These are phyloP conservation scores for Alternaria sp. DNA, from an alignment of 2,329 filamentous ascomycete genomes.

Conservation along the genomic window DNA sequence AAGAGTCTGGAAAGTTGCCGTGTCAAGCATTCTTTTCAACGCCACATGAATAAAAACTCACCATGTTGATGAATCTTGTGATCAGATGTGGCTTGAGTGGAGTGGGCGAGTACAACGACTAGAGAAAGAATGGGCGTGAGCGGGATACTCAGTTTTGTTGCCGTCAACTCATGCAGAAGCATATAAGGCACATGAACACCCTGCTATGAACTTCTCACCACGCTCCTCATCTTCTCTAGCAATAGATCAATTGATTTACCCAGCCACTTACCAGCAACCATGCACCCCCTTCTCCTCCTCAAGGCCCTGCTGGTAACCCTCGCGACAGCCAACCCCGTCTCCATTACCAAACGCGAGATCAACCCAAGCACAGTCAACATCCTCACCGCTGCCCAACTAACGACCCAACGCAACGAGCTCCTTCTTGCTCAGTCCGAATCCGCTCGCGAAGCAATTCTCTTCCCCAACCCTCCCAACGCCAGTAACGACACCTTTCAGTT, in stretches of 20 bases:
- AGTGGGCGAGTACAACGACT: not conserved
- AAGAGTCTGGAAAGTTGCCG: not conserved
- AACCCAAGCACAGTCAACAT: slow-evolving; percentile 28
- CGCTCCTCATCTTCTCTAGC: not conserved
- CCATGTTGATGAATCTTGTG: not conserved
- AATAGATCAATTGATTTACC: not conserved
- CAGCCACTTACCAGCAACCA: not conserved
- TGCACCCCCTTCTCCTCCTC: slow-evolving; percentile 18
- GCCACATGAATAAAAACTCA: not conserved
- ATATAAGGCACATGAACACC: not conserved
- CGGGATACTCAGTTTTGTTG: not conserved
- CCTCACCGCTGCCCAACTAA: slow-evolving; percentile 26
- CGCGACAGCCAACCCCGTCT: slow-evolving; percentile 19
- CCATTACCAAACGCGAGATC: slow-evolving; percentile 16
- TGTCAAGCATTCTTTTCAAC: not conserved
- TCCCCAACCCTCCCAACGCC: slow-evolving; percentile 29
- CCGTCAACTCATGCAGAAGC: not conserved
- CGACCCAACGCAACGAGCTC: slow-evolving; percentile 23
- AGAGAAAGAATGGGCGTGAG: not conserved
- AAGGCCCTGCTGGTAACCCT: slow-evolving; percentile 18
- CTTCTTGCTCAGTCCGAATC: slow-evolving; percentile 27
- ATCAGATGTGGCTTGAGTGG: not conserved
- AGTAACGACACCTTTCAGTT: slow-evolving; percentile 33
- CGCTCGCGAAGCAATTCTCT: slow-evolving; percentile 28
- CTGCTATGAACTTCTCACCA: not conserved